Base-by-base conservation (phyloP, 2,329 filamentous ascomycete species). In the Curvularia verruculosa region DNA sequence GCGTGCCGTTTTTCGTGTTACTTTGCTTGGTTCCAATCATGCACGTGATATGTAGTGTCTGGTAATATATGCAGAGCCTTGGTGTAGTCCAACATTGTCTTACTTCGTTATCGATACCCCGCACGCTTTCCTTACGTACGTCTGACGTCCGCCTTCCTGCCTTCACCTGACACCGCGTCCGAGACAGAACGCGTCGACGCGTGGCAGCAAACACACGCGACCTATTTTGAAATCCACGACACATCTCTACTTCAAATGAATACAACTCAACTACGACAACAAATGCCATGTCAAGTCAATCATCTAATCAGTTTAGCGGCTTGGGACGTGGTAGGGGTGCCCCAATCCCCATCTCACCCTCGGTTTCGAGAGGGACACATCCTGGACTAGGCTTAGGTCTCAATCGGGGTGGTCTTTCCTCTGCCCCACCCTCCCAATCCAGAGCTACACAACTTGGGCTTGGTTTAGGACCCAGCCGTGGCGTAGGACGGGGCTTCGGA, bases 381-480 rank as follows among this genome's bases (percentile, higher is more conserved):
- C 29, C 5, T 13, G 29, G 29, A 31, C 29, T 31, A 15, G 28
- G 28, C 8, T 10, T 29, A 13, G 60, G 5, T 5, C 8, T 8
- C 24, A 4, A 8, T 8, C 24, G 8, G 24, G 24, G 24, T 8
- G 24, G 24, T 8, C 24, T 8, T 5, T 26, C 24, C 8, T 26
- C 24, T 26, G 24, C 24, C 24, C 24, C 36, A 3, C 41, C n/a
- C 13, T 7, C 24, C 5, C 24, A 4, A 10, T 34, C 29, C 1
- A 34, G 29, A 15, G 29, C 58, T 0, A 54, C 45, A 1, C 50
- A 64, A n/a, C 45, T 64, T 1, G 63, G 68, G 0, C 49, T 72
- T 0, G 70, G 68, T 1, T 23, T 68, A 3, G 68, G 29, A 31
- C 29, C 29, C 13, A 31, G 68, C 5, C 69, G 66, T 23, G 59